Base-by-base conservation (phyloP, 306 rosid species). In the Trifolium repens region DNA sequence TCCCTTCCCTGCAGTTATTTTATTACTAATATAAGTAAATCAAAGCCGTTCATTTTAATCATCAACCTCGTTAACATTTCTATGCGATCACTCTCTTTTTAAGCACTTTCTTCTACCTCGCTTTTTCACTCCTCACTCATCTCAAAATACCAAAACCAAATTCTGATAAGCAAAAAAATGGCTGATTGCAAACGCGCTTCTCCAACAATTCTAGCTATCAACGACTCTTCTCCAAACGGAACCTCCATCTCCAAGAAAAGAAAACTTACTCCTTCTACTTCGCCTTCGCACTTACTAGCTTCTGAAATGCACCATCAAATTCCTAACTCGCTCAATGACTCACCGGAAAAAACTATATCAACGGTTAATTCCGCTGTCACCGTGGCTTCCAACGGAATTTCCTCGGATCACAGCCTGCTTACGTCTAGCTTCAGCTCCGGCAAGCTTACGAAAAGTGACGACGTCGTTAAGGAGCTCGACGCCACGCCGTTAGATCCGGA, bases 111-210 rank as follows among this genome's bases (percentile, higher is more conserved):
- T 72, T 50, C 74, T 7, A 13, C n/a, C 76, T 8, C 52, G 1
- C 72, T 35, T 67, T 2, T 68, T 17, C 34, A 6, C 66, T 32
- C 0, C 73, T 42, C 80, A 26, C 9, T 37, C 9, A 2, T 63
- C 76, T 30, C 27, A 88, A 80, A 75, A 52, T 65, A 47, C 78
- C 71, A 80, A 68, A 54, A 43, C 7, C 55, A 40, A 39, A 39
- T 37, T 3, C 4, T 60, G 58, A 42, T 34, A 34, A 34, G 19
- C 1, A 22, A 1, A 68, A 73, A 22, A 47, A 86, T 86, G 92
- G 67, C 80, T 4, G 89, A 83, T 10, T 67, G 70, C 43, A 88
- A 88, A 82, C 87, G 97, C 71, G 75, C 72, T 84, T 77, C 81
- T 44, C 78, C 59, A 24, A 78, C 73, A 71, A 58, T 78, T 64